Conservation (phyloP, 352 stramenopile species). For the Phytophthora rubi region DNA sequence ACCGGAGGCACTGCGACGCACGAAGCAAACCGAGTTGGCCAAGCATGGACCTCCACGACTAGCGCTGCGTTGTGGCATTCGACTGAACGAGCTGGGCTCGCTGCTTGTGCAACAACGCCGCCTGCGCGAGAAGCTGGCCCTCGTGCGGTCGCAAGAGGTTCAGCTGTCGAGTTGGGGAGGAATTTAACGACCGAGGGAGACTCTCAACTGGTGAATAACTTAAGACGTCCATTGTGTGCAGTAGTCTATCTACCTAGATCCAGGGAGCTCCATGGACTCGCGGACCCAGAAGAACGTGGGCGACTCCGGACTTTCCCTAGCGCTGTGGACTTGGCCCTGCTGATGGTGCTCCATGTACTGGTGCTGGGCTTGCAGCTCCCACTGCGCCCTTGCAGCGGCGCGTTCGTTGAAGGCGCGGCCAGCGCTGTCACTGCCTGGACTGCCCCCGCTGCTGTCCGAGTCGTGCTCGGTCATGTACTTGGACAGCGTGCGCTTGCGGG, state of each 20-base stretch:
- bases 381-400: conserved; percentile 16
- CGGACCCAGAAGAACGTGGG: conserved; percentile 44
- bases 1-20: conserved; percentile 46
- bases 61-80: conserved; percentile 59
- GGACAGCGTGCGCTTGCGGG: conserved; percentile 50
- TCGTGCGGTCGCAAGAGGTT: conserved; percentile 50
- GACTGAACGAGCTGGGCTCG: conserved; percentile 49
- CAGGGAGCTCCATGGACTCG: conserved; percentile 35
- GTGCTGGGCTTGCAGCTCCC: conserved; percentile 33
- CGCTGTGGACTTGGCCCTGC: conserved; percentile 29
- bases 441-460: conserved; percentile 40
- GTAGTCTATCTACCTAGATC: conserved; percentile 23
- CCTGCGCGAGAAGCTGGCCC: conserved; percentile 42
- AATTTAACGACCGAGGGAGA: background rate
- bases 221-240: conserved; percentile 40
- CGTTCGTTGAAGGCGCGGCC: conserved; percentile 26
- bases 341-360: conserved; percentile 28
- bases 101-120: conserved; percentile 52
- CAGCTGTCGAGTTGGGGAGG: conserved; percentile 58
- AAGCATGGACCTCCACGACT: conserved; percentile 63
- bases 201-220: conserved; percentile 39
- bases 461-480: conserved; percentile 63
- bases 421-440: conserved; percentile 34
- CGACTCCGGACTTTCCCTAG: conserved; percentile 34
- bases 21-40: conserved; percentile 48